phyloP scores from a whole-genome alignment of 1,284 basidiomycete species.

The Ceratobasidium sp. region DNA sequence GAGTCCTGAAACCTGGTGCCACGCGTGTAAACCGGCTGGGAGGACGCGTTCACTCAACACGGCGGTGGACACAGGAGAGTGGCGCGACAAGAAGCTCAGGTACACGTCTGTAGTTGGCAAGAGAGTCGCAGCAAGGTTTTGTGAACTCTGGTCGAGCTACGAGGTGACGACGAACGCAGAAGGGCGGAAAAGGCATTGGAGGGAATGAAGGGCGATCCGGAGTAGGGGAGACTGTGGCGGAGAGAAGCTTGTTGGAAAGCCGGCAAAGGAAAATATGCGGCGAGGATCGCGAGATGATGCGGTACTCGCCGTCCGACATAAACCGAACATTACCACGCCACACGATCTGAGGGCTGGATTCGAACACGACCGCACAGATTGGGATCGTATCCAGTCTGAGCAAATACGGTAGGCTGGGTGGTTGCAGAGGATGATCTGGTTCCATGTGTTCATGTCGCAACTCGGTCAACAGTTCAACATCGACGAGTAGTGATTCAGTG shows the following conservation, averaged over 20 bases:
- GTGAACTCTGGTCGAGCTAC: background rate
- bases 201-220: background rate
- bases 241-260: background rate
- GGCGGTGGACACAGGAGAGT: slow-evolving; percentile 12
- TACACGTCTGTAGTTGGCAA: background rate
- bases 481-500: background rate
- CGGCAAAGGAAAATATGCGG: background rate
- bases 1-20: too few species aligned
- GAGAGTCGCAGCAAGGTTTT: slow-evolving; percentile 15
- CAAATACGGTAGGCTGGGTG: background rate
- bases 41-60: slow-evolving; percentile 8
- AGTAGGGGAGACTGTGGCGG: background rate
- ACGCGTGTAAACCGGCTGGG: too few species aligned
- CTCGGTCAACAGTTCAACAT: background rate
- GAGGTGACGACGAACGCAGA: background rate
- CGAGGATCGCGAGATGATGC: background rate
- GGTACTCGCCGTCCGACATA: too few species aligned
- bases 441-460: too few species aligned
- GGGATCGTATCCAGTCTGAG: too few species aligned
- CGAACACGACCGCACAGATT: too few species aligned
- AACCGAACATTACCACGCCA: too few species aligned
- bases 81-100: slow-evolving; percentile 24
- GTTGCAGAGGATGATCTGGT: background rate
- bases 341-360: too few species aligned
- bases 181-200: background rate